Conservation (phyloP, 768 basidiomycete species). For the Guyanaporus albipodus region DNA sequence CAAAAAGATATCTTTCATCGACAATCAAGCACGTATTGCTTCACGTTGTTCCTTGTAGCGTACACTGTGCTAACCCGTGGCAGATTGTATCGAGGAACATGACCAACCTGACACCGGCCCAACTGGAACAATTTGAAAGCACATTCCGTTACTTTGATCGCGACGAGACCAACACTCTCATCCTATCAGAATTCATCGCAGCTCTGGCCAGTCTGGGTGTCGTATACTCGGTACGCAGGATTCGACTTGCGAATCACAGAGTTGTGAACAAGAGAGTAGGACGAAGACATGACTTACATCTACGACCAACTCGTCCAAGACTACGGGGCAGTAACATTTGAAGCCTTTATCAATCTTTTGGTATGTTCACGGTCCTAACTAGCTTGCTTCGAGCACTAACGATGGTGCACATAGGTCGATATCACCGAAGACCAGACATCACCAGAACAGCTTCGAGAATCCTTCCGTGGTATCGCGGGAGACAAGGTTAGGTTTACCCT, state of each 20-base stretch:
- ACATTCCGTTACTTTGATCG: slow-evolving; percentile 98
- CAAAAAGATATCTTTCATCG: slow-evolving; percentile 93
- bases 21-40: slow-evolving; percentile 72
- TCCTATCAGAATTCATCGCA: slow-evolving; percentile 82
- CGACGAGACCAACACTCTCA: slow-evolving; percentile 87
- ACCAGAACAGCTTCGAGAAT: slow-evolving; percentile 84
- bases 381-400: background rate
- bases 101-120: slow-evolving; percentile 92
- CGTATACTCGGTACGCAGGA: slow-evolving; percentile 67
- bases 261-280: slow-evolving; percentile 38
- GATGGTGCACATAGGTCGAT: slow-evolving; percentile 59
- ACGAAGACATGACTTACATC: slow-evolving; percentile 83
- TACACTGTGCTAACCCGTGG: slow-evolving; percentile 9
- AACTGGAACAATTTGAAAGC: slow-evolving; percentile 93
- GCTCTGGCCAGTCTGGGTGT: slow-evolving; percentile 94
- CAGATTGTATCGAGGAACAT: slow-evolving; percentile 92
- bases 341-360: slow-evolving; percentile 92
- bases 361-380: slow-evolving; percentile 36
- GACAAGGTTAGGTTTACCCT: slow-evolving; percentile 62
- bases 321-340: slow-evolving; percentile 87
- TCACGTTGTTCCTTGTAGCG: background rate
- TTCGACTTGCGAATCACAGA: background rate
- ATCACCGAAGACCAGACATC: slow-evolving; percentile 96
- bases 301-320: slow-evolving; percentile 74
- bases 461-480: slow-evolving; percentile 87